Conservation (phyloP, 2,329 filamentous ascomycete genomes). For the Verticillium klebahnii region DNA sequence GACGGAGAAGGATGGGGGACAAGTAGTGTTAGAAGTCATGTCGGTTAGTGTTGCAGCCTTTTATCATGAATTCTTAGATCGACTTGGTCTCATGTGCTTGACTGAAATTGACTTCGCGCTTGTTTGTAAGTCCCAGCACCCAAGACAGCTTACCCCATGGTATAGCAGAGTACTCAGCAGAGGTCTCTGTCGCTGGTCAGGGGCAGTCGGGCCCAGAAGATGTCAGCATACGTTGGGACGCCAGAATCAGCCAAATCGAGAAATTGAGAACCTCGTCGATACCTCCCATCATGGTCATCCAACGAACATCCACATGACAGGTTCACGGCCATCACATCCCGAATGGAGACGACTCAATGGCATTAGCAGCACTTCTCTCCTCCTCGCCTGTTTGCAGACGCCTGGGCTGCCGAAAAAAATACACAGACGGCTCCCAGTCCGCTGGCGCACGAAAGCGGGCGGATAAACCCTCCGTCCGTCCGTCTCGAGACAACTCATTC, state of each 20-base stretch:
- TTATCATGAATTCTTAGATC: background rate
- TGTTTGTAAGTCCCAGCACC: background rate
- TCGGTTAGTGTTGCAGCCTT: background rate
- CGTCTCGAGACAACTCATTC: background rate
- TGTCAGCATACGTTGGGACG: background rate
- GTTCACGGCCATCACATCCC: background rate
- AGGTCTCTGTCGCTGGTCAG: too few relatives aligned
- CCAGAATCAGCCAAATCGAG: background rate
- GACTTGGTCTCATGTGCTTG: background rate
- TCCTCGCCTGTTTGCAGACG: background rate
- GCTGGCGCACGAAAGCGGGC: background rate
- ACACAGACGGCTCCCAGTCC: background rate
- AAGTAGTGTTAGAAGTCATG: background rate
- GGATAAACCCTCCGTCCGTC: background rate
- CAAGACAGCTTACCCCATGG: too few relatives aligned
- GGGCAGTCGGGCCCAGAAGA: too few relatives aligned
- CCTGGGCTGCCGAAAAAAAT: background rate
- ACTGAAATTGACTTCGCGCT: background rate
- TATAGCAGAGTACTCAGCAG: too few relatives aligned
- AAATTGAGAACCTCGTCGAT: background rate
- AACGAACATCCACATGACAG: background rate
- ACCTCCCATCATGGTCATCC: background rate
- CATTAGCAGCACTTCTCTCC: background rate
- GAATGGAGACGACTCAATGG: background rate
- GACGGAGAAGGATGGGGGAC: background rate